A percentile compares a stretch with the other conserved stretches of the same genome.
These are phyloP conservation scores for Aureobasidium subglaciale DNA, from an alignment of 2,329 filamentous ascomycete genomes.

Conservation along the genomic window DNA sequence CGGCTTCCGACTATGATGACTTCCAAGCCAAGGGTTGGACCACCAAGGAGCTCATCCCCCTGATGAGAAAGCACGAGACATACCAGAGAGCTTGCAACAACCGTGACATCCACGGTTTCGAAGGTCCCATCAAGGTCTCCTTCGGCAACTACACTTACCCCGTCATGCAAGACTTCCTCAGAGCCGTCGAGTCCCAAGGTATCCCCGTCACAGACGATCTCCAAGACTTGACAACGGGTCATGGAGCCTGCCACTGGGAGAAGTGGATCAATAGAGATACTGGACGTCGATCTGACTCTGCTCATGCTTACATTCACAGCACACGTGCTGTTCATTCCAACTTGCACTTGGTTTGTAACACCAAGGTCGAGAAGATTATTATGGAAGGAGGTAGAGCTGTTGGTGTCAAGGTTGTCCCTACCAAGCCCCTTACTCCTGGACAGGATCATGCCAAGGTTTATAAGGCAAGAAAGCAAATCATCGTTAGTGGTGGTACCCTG, in stretches of 20 bases:
- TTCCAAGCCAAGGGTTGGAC: constrained; percentile 76
- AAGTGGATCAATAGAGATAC: constrained; percentile 74
- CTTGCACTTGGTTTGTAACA: constrained; percentile 65
- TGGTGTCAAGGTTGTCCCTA: constrained; percentile 62
- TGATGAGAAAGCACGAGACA: constrained; percentile 77
- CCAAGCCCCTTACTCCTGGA: constrained; percentile 57
- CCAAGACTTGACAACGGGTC: constrained; percentile 45
- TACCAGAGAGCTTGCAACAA: constrained; percentile 54
- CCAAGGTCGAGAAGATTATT: constrained; percentile 70
- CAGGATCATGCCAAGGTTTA: constrained; percentile 51
- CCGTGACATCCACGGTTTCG: constrained; percentile 65
- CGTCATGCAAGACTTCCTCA: constrained; percentile 71
- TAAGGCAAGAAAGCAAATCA: constrained; percentile 65
- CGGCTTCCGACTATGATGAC: constrained; percentile 68
- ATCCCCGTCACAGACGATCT: constrained; percentile 71
- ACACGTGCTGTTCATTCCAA: constrained; percentile 65
- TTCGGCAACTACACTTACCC: constrained; percentile 74
- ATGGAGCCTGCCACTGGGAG: constrained; percentile 73
- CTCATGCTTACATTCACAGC: constrained; percentile 70
- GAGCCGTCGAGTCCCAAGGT: constrained; percentile 64
- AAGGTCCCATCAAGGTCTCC: constrained; percentile 75
- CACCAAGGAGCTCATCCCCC: constrained; percentile 64
- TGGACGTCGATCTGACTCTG: constrained; percentile 68
- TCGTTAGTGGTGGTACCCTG: constrained; percentile 65
- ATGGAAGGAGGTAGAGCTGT: constrained; percentile 66